Base-by-base conservation (phyloP, 2,329 filamentous ascomycete genomes). In the Colletotrichum sp. region DNA sequence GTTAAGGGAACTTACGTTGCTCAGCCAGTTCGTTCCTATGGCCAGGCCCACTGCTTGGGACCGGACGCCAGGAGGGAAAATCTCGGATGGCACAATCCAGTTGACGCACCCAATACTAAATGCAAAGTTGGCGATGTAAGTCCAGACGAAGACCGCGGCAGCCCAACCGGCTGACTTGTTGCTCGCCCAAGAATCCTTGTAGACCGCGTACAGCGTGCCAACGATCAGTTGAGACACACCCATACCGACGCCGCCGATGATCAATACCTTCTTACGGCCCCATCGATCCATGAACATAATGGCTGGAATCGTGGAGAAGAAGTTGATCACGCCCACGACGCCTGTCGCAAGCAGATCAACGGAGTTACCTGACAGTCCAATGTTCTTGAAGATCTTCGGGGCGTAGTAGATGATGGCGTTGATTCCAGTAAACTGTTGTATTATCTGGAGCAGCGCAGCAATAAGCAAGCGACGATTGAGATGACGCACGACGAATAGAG, bases 51-150 rank as follows among this genome's bases (percentile, higher is more conserved):
- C 69, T 1, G 69, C 69, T n/a, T 72, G 69, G 3, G 69, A 72
- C 28, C 69, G 48, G 4, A 72, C 62, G 3, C 69, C 69, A 14
- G 69, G 69, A 18, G 69, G 69, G 83, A 90, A 93, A 36, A 93
- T 89, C 79, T 92, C 90, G 4, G 89, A 86, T 3, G 90, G 88
- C 58, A 92, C 80, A 52, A 90, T 88, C 90, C 90, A 92, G 7
- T 87, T 88, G 75, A 88, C 87, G 18, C 89, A 89, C 1, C 89
- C 88, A 59, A 76, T 78, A 24, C 74, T 77, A 68, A 76, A 78
- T 4, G 80, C 81, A 75, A 84, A 84, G 74, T 84, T 83, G 65
- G 84, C 78, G 76, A 82, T 90, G 79, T 91, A 92, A 71, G 92
- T 85, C 77, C 90, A 88, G n/a, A 92, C 84, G 77, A 92, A 89